Base-by-base conservation (phyloP, 768 basidiomycete genomes). In the Leccinum disarticulatum region DNA sequence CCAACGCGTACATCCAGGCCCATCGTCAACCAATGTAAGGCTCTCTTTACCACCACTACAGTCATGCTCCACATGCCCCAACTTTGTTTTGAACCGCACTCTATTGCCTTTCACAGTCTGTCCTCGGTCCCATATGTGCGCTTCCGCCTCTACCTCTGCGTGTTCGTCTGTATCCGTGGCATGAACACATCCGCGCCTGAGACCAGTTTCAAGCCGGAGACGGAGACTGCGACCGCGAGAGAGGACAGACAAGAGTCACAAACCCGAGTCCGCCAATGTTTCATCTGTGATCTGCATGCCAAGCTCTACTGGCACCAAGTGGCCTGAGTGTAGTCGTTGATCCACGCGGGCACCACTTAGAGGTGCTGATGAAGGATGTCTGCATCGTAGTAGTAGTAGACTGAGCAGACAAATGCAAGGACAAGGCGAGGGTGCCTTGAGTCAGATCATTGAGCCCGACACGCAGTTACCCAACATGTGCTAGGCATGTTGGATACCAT, bases 251-350 rank as follows among this genome's bases (percentile, higher is more conserved):
- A 92, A 91, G 69, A 0, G 87, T 85, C 65, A 87, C 84, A 62
- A 85, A 93, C 5, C 91, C 90, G 7, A 79, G 80, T 7, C 76
- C 1, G 87, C 77, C 13, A 93, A 79, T 17, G 79, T 80, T 61
- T 90, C 90, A 67, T 94, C 91, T 2, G 87, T 81, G 10, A 86
- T 75, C 25, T 84, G 82, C 41, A 93, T 93, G 73, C 93, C 91
- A 25, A 94, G 74, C 68, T 93, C 91, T n/a, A n/a, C n/a, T n/a
- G n/a, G n/a, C 11, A 94, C 1, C 89, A 83, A 1, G 84, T 84
- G 63, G 92, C 91, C 68, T 93, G 91, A 4, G 83, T 83, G 68
- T 82, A 90, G 68, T 94, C 89, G 56, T 84, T 79, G 48, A 94
- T 77, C 6, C 91, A 79, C 30, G 83, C 78, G 17, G 88, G 73